Evolutionary conservation across 495 filamentous ascomycete genomes (phyloP).

Genomic region (Hypoxylon cercidicola): DNA sequence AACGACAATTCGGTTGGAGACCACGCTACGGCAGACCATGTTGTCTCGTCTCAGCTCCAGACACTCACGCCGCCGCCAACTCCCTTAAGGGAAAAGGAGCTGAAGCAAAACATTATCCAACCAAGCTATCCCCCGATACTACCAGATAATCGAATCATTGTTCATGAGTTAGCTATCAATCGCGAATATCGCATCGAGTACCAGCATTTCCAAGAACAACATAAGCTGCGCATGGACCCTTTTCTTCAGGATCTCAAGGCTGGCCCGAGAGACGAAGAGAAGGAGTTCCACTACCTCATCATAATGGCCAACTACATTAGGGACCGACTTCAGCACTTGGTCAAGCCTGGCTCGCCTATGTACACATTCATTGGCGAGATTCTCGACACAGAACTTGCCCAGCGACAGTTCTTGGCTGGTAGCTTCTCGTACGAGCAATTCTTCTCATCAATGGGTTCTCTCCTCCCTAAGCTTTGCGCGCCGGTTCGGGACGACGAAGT

Average conservation of each 20-base stretch:
- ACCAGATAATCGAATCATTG: conserved; percentile 83
- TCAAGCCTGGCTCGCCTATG: conserved; percentile 82
- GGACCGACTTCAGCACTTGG: conserved; percentile 81
- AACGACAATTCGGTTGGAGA: conserved; percentile 51
- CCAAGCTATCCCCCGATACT: conserved; percentile 63
- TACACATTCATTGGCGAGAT: conserved; percentile 85
- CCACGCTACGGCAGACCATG: conserved; percentile 47
- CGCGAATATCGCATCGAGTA: conserved; percentile 74
- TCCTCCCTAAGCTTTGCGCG: conserved; percentile 94
- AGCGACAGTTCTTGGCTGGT: conserved; percentile 78
- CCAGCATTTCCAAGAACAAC: conserved; percentile 61
- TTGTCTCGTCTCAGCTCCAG: conserved; percentile 48
- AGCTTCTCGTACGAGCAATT: conserved; percentile 94
- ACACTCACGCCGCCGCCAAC: conserved; percentile 57
- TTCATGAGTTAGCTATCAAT: conserved; percentile 93
- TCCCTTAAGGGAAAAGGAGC: conserved; percentile 47
- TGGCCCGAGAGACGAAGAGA: conserved; percentile 76
- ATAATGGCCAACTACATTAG: conserved; percentile 87
- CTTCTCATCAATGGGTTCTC: conserved; percentile 86
- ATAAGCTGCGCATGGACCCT: conserved; percentile 63
- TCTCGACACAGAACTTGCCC: conserved; percentile 81
- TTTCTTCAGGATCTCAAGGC: conserved; percentile 81
- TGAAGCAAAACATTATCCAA: conserved; percentile 54
- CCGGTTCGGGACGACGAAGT: conserved; percentile 89
- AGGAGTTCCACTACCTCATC: conserved; percentile 70